Base-by-base conservation (phyloP, 139 green algal species). In the Asterochloris erici region DNA sequence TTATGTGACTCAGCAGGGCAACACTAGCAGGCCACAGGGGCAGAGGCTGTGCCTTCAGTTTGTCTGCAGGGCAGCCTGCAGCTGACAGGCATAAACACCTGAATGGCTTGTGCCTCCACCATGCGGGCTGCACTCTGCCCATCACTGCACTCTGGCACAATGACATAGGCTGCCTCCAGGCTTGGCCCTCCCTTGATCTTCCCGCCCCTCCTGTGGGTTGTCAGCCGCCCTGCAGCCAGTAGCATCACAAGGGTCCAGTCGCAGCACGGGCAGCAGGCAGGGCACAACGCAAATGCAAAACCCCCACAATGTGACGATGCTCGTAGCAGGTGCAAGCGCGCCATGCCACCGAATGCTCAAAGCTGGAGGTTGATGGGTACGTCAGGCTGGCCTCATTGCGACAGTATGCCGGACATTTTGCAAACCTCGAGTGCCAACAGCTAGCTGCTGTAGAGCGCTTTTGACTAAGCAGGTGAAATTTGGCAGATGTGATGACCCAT, bases 121-220 rank as follows among this genome's bases (percentile, higher is more conserved):
- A 81, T 75, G 68, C 64, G 68, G 0, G 87, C 90, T 27, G 78
- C 28, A 60, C 64, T 84, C 74, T 89, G 77, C 14, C 86, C 89
- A 13, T 78, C 66, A 14, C n/a, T 68, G 14, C 38, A 78, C 29
- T 26, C 68, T 61, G 83, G 84, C 47, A 93, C 23, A 27, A 81
- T 28, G 12, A 93, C 38, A 77, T 89, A 93, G 0, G 82, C 86
- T 10, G 85, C 79, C 74, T 86, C 87, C 61, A 89, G 84, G 61
- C 73, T 63, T 0, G 71, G 79, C 11, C 87, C 86, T 12, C 83
- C 85, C 23, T 77, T 76, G 0, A 84, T 80, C 17, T n/a, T 73
- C 28, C 78, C 82, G 11, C 24, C 11, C 28, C 54, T 68, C 23
- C 77, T 68, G 69, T 86, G 82, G 60, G 26, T 83, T 12, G 54